Percentiles rank a stretch among this genome's conserved stretches.
phyloP scores from a whole-genome alignment of 2,329 filamentous ascomycete species.

The Cercospora berteroae region DNA sequence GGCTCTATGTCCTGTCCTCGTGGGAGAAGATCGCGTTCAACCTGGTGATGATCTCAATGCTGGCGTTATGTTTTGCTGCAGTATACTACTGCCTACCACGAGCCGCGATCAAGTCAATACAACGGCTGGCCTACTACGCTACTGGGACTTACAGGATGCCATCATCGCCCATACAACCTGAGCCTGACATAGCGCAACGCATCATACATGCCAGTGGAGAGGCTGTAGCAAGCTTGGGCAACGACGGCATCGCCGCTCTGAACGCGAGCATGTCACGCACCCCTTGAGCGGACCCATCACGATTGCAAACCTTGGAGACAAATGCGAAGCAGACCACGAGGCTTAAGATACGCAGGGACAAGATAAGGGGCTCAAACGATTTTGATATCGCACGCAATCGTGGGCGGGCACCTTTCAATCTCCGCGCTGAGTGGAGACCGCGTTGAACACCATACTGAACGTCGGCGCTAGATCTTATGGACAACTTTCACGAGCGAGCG shows the following conservation, averaged over 20 bases:
- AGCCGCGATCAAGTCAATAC: constrained; percentile 16
- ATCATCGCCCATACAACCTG: constrained; percentile 1
- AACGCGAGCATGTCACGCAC: constrained; percentile 14
- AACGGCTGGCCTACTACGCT: constrained; percentile 25
- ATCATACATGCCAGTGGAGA: constrained; percentile 19
- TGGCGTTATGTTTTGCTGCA: constrained; percentile 22
- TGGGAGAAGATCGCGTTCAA: constrained; percentile 34
- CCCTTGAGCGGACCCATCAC: not conserved
- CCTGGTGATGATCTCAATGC: constrained; percentile 23
- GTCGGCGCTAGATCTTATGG: not conserved
- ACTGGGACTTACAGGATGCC: constrained; percentile 19
- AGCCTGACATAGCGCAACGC: constrained; percentile 12
- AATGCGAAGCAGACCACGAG: not conserved
- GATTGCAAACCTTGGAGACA: not conserved
- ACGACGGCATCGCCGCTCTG: constrained; percentile 5
- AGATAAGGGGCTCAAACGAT: not conserved
- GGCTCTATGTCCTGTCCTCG: constrained; percentile 32
- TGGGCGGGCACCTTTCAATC: not conserved
- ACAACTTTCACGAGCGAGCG: not conserved
- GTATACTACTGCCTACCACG: constrained; percentile 28
- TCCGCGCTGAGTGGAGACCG: no score
- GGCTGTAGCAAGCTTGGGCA: constrained; percentile 15
- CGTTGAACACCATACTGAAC: no score
- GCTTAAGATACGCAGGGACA: not conserved
- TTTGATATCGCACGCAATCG: not conserved